Base-by-base conservation (phyloP, 2,329 filamentous ascomycete species). In the Cercospora sp. region DNA sequence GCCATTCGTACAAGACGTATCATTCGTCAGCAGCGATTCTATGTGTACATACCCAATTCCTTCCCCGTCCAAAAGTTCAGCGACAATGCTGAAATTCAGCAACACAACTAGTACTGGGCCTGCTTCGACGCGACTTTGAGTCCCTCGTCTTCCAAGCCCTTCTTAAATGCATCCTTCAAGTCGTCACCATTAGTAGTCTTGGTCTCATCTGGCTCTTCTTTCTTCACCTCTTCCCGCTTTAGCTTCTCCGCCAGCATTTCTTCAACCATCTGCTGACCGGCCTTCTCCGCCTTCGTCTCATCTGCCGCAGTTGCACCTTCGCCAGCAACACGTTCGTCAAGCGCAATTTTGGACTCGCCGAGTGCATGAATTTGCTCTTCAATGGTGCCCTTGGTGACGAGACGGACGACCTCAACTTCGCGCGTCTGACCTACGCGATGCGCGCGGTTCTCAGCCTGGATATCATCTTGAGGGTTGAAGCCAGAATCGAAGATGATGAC, bases 381-480 rank as follows among this genome's bases (percentile, higher is more conserved):
- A 30, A 99, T 92, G 0, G 94, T 96, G 66, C 86, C 87, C 66
- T 85, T 86, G 0, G 91, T 91, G 64, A 99, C 90, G 1, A 99
- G 85, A 31, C 93, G 86, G 48, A 97, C 89, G 48, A 99, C 91
- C 77, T 99, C 94, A 1, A 99, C 95, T 39, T 94, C 91, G 16
- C 92, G 85, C 31, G 87, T 94, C 82, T 99, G 95, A 0, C 95
- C 95, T 8, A 99, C 92, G 13, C 95, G 90, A 80, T 99, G 95
- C 0, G 95, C 95, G 18, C 95, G 90, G 79, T 99, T 98, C 83
- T 98, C 95, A 0, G 95, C 95, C 79, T 99, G 95, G n/a, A 97
- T 89, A 77, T 99, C 95, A 73, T 98, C 94, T 77, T 99, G 95
- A 0, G 95, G 95, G 74, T 99, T 99, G 82, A 97, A 97, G n/a